These are phyloP conservation scores for Fusarium mangiferae DNA, from an alignment of 2,329 filamentous ascomycete genomes.

Conservation along the genomic window DNA sequence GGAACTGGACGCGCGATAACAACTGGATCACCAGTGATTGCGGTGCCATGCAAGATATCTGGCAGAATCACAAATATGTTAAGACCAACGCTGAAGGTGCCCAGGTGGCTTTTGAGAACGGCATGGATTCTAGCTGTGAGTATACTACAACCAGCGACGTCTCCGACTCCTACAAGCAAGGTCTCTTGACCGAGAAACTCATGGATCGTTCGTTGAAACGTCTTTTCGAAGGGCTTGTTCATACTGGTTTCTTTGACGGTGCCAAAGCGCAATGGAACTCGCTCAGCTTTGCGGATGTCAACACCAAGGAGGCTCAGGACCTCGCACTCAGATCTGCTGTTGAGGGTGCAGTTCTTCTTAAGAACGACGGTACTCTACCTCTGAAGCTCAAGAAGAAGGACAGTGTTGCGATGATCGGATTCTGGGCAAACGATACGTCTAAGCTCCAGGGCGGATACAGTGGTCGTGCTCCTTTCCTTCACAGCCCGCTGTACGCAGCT, in stretches of 20 bases:
- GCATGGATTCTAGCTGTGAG: slow-evolving; percentile 12
- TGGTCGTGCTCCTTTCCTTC: neutral
- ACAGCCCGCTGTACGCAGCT: neutral
- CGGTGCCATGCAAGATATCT: slow-evolving; percentile 10
- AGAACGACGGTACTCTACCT: neutral
- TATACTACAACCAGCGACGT: slow-evolving; percentile 14
- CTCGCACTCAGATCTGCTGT: neutral
- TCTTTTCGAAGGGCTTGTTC: neutral
- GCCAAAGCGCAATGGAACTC: slow-evolving; percentile 4
- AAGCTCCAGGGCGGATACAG: neutral
- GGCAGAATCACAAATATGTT: slow-evolving; percentile 9
- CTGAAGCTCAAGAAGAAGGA: neutral
- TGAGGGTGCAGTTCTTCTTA: neutral
- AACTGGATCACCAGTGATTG: slow-evolving; percentile 17
- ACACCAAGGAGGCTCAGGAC: neutral
- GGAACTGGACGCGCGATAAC: slow-evolving; percentile 11
- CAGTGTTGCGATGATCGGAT: neutral
- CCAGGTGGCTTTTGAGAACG: neutral
- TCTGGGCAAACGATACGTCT: slow-evolving; percentile 1
- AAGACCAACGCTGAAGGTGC: slow-evolving; percentile 9
- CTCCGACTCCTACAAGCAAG: neutral
- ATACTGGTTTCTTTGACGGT: slow-evolving; percentile 9
- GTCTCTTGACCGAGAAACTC: slow-evolving; percentile 2
- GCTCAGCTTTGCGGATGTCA: neutral
- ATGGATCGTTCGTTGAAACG: neutral